These are phyloP conservation scores for Fusarium sp. DNA, from an alignment of 2,329 filamentous ascomycete species.

Conservation along the genomic window DNA sequence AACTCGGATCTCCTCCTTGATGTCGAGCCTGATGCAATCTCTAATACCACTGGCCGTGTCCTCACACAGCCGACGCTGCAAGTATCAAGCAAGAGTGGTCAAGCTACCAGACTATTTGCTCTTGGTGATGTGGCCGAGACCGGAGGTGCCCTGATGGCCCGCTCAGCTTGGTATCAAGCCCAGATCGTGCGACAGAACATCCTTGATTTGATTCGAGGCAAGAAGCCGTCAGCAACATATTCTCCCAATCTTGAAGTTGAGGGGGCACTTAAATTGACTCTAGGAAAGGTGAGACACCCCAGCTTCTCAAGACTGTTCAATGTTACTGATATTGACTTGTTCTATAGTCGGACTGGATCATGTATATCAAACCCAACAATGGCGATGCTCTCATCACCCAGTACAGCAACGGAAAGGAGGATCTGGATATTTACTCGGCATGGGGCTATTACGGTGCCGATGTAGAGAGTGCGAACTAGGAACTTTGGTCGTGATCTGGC, in stretches of 20 bases:
- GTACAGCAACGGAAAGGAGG: not conserved
- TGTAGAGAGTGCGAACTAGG: too few relatives aligned
- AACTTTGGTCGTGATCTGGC: too few relatives aligned
- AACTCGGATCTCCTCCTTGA: not conserved
- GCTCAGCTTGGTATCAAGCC: conserved; percentile 5
- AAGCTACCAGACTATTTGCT: not conserved
- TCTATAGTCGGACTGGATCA: not conserved
- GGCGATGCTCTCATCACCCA: not conserved
- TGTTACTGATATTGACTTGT: not conserved
- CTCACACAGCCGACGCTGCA: conserved; percentile 6
- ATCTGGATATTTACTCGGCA: not conserved
- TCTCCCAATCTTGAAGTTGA: not conserved
- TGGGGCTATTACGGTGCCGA: not conserved
- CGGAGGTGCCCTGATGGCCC: conserved; percentile 4
- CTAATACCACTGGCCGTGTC: not conserved
- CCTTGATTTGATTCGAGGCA: not conserved
- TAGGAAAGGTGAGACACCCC: not conserved
- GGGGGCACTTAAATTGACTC: conserved; percentile 1
- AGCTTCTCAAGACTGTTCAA: not conserved
- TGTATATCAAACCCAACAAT: not conserved
- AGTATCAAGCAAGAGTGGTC: not conserved
- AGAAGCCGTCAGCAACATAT: not conserved
- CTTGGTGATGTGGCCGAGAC: conserved; percentile 15
- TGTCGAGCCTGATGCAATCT: not conserved
- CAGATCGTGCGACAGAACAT: conserved; percentile 1